Evolutionary conservation across 768 basidiomycete species (phyloP), one percentile per base, ranked within the genome.

Genomic region (Mycena rebaudengoi): DNA sequence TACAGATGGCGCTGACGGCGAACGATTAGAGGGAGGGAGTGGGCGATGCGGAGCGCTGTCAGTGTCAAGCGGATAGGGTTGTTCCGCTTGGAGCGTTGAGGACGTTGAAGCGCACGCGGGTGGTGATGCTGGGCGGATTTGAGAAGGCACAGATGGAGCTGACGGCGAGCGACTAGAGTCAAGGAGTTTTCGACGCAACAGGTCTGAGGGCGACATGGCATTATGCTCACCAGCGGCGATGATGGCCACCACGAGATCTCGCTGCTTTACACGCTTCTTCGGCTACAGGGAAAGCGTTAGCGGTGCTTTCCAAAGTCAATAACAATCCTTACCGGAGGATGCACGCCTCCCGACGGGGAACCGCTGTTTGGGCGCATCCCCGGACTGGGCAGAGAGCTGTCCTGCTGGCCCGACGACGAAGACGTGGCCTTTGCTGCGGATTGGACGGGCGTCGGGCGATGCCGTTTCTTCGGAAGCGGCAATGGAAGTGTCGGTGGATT

Each of bases 201-300:
- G 37, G 6, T 37, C 23, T 5, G 48, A 11, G 8, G 40, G 18
- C 16, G 50, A 52, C 16, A 21, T 39, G 7, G 46, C 53, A 14
- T 44, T 60, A 23, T 50, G 64, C 25, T 65, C 30, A 45, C 52
- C 64, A n/a, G 45, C 44, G 5, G 44, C 44, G 20, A 60, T 65
- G 23, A 65, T 60, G 5, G 39, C 64, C 11, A 60, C 57, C 12
- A 60, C 64, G 8, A 65, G 37, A 51, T 48, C 55, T 3, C 44
- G 20, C 41, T 54, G 64, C 4, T 41, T 40, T 29, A 43, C 43
- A 29, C 46, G 29, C n/a, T 18, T 30, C n/a, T 5, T 18, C 6
- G 26, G 32, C 33, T 6, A 20, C 41, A 2, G 41, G 25, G 41
- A n/a, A 43, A 21, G 41, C 41, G 12, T 43, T 10, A 43, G 41